These are phyloP conservation scores for Amyloporia xantha DNA, from an alignment of 768 basidiomycete species.

Conservation along the genomic window DNA sequence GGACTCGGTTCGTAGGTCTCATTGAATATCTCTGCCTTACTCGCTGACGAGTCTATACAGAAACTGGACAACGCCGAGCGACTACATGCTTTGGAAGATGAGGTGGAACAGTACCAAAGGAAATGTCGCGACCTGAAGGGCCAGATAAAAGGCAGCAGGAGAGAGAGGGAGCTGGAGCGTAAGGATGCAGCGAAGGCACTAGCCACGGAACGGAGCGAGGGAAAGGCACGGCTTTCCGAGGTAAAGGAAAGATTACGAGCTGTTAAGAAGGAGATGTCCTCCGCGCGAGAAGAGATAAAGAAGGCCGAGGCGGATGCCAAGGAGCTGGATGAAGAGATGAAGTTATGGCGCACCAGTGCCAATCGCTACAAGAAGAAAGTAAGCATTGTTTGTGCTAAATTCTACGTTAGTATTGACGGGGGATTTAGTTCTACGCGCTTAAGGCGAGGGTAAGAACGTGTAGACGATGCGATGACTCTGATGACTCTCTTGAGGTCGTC, in stretches of 20 bases:
- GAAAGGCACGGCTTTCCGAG: background rate
- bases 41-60: background rate
- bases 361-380: constrained; percentile 16
- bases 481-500: constrained; percentile 1
- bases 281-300: background rate
- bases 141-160: background rate
- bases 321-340: constrained; percentile 6
- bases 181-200: background rate
- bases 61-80: background rate
- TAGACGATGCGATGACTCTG: background rate
- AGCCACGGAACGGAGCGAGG: background rate
- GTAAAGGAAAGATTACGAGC: constrained; percentile 1
- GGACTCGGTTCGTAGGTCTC: background rate
- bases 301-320: background rate
- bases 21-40: background rate
- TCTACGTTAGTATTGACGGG: background rate
- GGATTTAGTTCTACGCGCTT: background rate
- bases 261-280: background rate
- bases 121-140: background rate
- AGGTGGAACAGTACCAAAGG: background rate
- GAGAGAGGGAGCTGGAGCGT: background rate
- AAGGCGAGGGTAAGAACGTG: background rate
- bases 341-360: constrained; percentile 1
- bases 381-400: too few species aligned
- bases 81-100: background rate